These are phyloP conservation scores for Chalciporus pseudorubinellus DNA, from an alignment of 768 basidiomycete species.

Conservation along the genomic window DNA sequence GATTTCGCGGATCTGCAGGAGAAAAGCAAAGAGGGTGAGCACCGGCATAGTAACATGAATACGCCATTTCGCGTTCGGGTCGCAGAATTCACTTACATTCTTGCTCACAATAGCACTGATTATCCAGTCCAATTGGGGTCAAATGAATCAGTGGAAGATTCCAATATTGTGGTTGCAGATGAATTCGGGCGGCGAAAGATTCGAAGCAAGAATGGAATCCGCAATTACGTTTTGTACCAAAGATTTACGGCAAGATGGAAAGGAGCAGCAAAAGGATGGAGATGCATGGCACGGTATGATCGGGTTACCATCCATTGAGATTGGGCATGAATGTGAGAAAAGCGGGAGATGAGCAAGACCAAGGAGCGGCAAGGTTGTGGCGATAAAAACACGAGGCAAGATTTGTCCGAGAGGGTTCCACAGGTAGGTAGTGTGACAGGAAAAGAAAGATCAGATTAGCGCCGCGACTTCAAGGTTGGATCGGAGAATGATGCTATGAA, in stretches of 20 bases:
- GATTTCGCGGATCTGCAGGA: slow-evolving; percentile 48
- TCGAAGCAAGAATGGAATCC: slow-evolving; percentile 22
- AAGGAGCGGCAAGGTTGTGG: slow-evolving; percentile 16
- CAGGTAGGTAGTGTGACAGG: slow-evolving; percentile 7
- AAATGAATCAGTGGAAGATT: slow-evolving; percentile 9
- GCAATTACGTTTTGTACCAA: slow-evolving; percentile 30
- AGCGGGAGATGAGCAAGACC: background rate
- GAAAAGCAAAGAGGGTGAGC: background rate
- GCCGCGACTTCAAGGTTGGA: slow-evolving; percentile 36
- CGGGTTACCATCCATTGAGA: slow-evolving; percentile 18
- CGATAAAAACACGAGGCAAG: slow-evolving; percentile 15
- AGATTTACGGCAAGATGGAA: slow-evolving; percentile 18
- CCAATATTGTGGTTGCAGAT: slow-evolving; percentile 7
- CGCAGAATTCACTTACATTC: slow-evolving; percentile 51
- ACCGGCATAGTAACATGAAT: background rate
- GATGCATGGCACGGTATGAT: too few species aligned
- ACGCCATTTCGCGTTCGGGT: background rate
- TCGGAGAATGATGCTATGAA: slow-evolving; percentile 37
- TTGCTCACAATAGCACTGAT: slow-evolving; percentile 64
- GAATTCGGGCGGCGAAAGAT: slow-evolving; percentile 4
- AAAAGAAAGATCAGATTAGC: slow-evolving; percentile 32
- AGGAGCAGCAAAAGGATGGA: slow-evolving; percentile 16
- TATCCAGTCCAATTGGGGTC: background rate
- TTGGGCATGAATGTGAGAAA: slow-evolving; percentile 15
- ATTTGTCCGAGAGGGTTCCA: slow-evolving; percentile 8